Base-by-base conservation (phyloP, 73 alveolate species). In the Tetrahymena malaccensis region DNA sequence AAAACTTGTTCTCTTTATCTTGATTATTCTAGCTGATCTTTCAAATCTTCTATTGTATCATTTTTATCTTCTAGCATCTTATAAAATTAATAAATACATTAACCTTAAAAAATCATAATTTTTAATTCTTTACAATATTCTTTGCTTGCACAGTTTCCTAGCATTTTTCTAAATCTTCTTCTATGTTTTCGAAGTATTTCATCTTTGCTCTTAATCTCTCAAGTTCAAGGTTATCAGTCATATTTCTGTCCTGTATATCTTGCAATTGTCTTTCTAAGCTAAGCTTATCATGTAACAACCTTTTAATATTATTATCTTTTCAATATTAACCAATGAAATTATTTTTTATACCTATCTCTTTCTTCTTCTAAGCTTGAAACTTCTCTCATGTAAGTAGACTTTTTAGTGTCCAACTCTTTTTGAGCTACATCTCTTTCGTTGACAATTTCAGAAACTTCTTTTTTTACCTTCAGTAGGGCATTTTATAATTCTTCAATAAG, bases 361-460 rank as follows among this genome's bases (percentile, higher is more conserved):
- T 70, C 89, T 11, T 70, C 89, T 70, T 70, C 89, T 70, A 70
- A 70, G 37, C 89, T 31, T 19, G 89, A 70, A 31, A 70, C 89
- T 22, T 70, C 89, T 31, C 89, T 70, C 37, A n/a, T 31, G 25
- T 70, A 70, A 70, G 89, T 70, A 70, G 89, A 70, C 25, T 70
- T 70, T 31, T 70, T 70, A 70, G 89, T 70, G 31, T 70, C 89
- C 17, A 70, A 40, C 55, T 95, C 97, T 89, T 44, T 95, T 55
- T 89, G 70, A 16, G 95, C 58, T 12, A 85, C 34, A 89, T 95
- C 97, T 89, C 94, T 95, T 10, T 95, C 97, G 21, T 34, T 35
- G 25, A 43, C 83, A 55, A 43, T 50, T 21, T 95, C 97, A 43
- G 70, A 5, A 13, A 95, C 95, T 21, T 95, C 97, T 57, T 83